phyloP scores from a whole-genome alignment of 139 green algal genomes.

The Choricystis sp. region DNA sequence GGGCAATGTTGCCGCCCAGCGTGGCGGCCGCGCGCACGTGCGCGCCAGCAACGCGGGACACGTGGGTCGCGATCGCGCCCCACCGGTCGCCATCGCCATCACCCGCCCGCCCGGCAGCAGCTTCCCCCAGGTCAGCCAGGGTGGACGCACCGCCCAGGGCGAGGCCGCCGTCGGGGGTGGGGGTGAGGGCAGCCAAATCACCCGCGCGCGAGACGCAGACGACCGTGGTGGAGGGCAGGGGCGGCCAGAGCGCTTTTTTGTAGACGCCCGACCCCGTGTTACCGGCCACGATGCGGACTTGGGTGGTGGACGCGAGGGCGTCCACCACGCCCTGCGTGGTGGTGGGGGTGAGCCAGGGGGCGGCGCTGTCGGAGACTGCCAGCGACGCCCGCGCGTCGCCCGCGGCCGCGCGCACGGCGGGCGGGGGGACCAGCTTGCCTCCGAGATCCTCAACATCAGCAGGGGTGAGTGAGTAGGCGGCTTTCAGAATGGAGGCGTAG shows the following conservation, averaged over 20 bases:
- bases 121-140: slow-evolving; percentile 13
- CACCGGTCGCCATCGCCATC: not conserved
- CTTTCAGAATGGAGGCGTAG: slow-evolving; percentile 92
- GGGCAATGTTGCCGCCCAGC: slow-evolving; percentile 46
- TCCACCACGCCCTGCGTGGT: not conserved
- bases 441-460: slow-evolving; percentile 42
- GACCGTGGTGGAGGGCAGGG: not conserved
- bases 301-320: not conserved
- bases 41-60: slow-evolving; percentile 33
- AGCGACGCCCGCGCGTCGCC: no score
- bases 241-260: slow-evolving; percentile 25
- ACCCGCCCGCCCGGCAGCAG: not conserved
- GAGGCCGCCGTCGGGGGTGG: slow-evolving; percentile 3
- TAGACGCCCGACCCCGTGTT: slow-evolving; percentile 38
- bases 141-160: slow-evolving; percentile 18
- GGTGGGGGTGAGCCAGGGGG: no score
- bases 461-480: slow-evolving; percentile 19
- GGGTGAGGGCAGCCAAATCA: not conserved
- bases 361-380: no score
- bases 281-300: slow-evolving; percentile 23
- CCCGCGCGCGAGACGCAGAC: not conserved
- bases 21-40: slow-evolving; percentile 48
- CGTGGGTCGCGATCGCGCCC: slow-evolving; percentile 12
- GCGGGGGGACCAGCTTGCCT: not conserved
- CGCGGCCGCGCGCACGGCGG: not conserved